These are phyloP conservation scores for Tetrapisispora iriomotensis DNA, from an alignment of 805 yeast genomes.

Conservation along the genomic window DNA sequence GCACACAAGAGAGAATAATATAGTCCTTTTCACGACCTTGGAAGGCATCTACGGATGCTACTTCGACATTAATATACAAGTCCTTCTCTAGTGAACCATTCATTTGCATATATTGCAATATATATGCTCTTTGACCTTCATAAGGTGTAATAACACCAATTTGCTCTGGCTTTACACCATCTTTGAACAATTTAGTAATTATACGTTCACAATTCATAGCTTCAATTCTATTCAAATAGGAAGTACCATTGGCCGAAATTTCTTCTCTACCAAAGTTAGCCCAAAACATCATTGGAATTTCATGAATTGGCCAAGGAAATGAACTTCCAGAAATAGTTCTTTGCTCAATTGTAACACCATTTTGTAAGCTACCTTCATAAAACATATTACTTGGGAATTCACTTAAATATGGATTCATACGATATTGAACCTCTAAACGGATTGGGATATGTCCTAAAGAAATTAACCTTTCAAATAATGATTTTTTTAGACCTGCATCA, in stretches of 20 bases:
- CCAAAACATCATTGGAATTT: conserved; percentile 95
- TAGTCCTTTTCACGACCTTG: conserved; percentile 97
- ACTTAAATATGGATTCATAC: conserved; percentile 85
- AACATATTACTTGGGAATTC: conserved; percentile 88
- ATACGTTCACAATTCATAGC: conserved; percentile 81
- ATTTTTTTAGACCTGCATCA: conserved; percentile 77
- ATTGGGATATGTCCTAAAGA: conserved; percentile 76
- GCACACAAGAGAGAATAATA: conserved; percentile 87
- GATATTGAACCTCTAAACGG: conserved; percentile 82
- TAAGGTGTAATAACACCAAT: conserved; percentile 93
- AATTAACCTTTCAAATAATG: conserved; percentile 79
- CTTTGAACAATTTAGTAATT: conserved; percentile 60
- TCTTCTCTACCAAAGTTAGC: conserved; percentile 83
- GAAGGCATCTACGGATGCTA: conserved; percentile 94
- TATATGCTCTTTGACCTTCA: conserved; percentile 83
- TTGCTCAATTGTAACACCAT: conserved; percentile 77
- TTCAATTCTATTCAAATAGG: conserved; percentile 76
- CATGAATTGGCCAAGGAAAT: conserved; percentile 88
- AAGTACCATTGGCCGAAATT: conserved; percentile 69
- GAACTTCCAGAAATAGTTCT: conserved; percentile 44
- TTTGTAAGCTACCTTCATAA: conserved; percentile 85
- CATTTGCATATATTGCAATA: conserved; percentile 66
- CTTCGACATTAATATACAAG: conserved; percentile 64
- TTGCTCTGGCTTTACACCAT: conserved; percentile 69
- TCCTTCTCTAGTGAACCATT: conserved; percentile 60